Evolutionary conservation across 305 asterid species (phyloP), one percentile per base, ranked within the genome.

Genomic region (Ajuga reptans): DNA sequence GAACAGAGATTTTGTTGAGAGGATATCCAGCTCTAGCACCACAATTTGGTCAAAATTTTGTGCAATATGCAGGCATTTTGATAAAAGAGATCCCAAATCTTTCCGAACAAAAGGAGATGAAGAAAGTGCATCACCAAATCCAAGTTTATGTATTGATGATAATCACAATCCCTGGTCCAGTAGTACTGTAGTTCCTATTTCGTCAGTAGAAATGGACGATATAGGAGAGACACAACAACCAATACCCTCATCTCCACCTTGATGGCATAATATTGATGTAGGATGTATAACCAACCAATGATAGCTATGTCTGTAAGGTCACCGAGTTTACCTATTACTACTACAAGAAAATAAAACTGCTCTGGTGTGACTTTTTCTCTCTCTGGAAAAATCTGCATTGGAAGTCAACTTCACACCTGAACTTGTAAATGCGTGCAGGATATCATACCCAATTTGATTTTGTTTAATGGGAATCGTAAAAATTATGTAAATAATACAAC

Each of bases 21-120:
- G 71, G 51, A 72, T 72, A 24, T 74, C 53, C 36, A 57, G 59
- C 64, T 81, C 83, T 8, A 71, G 55, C 59, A 50, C 62, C 27
- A 72, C 76, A 21, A 33, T 64, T 66, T 79, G 83, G 81, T 76
- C 86, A 9, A 79, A 78, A 76, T 1, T 76, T 18, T 4, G 66
- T 1, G 82, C 68, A 9, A 27, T 76, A 2, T 76, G 78, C 60
- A 71, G 68, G 71, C 75, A 78, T 53, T 81, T 81, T 37, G 78
- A 81, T 39, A 45, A 76, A 65, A 76, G 78, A 62, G 82, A 76
- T 12, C 56, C 68, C 16, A 46, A 63, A 11, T 66, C 66, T 21
- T 66, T 55, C 34, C 4, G 24, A 24, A 64, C 16, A 18, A 46
- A 45, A 43, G 55, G 36, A 52, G 72, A 59, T 27, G 74, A 17